Base-by-base conservation (phyloP, 192 early-diverging fungal genomes). In the Podila minutissima region DNA sequence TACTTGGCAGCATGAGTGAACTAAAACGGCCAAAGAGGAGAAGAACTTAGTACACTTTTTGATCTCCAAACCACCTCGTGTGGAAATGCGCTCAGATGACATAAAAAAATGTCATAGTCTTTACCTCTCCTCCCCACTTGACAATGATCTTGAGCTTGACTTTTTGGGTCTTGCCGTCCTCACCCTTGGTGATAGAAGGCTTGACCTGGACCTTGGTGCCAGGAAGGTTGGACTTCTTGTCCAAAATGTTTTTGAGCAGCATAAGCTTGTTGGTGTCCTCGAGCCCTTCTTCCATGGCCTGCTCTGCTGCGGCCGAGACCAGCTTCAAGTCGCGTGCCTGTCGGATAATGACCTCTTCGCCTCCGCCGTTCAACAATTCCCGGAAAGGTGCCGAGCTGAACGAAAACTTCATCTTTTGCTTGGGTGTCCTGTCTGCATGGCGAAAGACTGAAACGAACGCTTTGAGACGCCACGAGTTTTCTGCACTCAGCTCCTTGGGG, bases 371-470 rank as follows among this genome's bases (percentile, higher is more conserved):
- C 15, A 99, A 78, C 32, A 99, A 82, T 24, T 86, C 83, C 57
- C 92, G 74, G 62, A 98, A 94, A 0, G 93, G 90, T 4, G 88
- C 79, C 38, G 89, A 89, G 35, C 82, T 85, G 75, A 98, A 93
- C 22, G 86, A 86, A 66, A 94, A 95, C 87, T 99, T 99, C 78
- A 94, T 88, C 86, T 99, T 99, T 77, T 97, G 96, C 86, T 99
- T 99, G 59, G 97, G 97, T 19, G 97, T 99, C 29, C 97, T 86
- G 73, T 99, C 97, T 26, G 92, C 97, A 82, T 99, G 97, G 51
- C 97, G 90, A 66, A 98, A 92, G 1, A 99, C 95, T 3, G 93
- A 94, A 13, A 98, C 75, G 74, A 98, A 97, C 9, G 93, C 95
- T 86, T 99, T 99, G 31, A 99, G 85, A 59, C 89, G 85, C 97